Percentiles rank a stretch among this genome's conserved stretches.
These are phyloP conservation scores for Mycena leptocephala DNA, from an alignment of 768 basidiomycete species.

Conservation along the genomic window DNA sequence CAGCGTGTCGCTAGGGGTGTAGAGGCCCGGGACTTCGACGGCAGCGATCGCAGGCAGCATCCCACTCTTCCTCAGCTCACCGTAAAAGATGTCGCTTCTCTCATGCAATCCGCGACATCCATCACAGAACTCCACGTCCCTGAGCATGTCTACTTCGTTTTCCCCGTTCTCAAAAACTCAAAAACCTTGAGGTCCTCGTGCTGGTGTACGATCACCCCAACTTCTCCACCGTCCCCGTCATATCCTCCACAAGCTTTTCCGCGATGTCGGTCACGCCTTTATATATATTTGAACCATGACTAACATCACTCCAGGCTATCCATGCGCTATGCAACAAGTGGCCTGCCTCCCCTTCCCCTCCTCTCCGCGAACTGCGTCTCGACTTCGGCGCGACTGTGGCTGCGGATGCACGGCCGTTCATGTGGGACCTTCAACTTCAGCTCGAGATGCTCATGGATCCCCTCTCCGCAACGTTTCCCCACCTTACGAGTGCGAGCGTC, in stretches of 20 bases:
- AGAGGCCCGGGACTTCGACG: background rate
- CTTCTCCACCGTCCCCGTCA: background rate
- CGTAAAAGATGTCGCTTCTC: background rate
- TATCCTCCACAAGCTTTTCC: background rate
- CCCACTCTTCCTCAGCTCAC: conserved; percentile 24
- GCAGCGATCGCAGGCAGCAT: background rate
- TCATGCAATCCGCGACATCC: background rate
- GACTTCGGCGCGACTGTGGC: conserved; percentile 1
- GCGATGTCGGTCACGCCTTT: background rate
- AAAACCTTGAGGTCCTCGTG: conserved; percentile 12
- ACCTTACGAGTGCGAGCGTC: background rate
- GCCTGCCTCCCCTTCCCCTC: background rate
- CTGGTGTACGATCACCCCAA: conserved; percentile 28
- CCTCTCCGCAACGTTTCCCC: background rate
- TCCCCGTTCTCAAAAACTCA: conserved; percentile 22
- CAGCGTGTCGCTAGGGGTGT: conserved; percentile 8
- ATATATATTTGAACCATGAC: background rate
- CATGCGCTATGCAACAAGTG: conserved; percentile 5
- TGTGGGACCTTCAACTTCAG: conserved; percentile 29
- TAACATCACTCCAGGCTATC: background rate
- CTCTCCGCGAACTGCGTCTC: conserved; percentile 22
- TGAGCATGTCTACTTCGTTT: conserved; percentile 18
- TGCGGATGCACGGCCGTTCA: conserved; percentile 1
- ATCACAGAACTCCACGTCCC: conserved; percentile 32
- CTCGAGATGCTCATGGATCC: background rate